phyloP scores from a whole-genome alignment of 169 alveolate genomes.

The Plasmodium gaboni region DNA sequence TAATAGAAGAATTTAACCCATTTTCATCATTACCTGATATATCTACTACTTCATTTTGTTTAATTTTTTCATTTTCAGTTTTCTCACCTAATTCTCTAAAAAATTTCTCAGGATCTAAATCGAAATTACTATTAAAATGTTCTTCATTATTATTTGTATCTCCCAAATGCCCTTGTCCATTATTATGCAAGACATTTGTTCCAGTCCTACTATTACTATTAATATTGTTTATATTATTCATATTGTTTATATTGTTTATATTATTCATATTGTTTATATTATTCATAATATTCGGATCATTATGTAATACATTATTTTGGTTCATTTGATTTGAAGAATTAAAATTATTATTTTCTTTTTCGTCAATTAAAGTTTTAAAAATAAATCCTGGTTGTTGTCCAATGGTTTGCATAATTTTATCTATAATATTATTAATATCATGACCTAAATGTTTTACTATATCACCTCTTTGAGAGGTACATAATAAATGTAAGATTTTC shows the following conservation, averaged over 20 bases:
- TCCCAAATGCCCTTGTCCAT: neutral
- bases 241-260: neutral
- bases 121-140: constrained; percentile 21
- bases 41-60: neutral
- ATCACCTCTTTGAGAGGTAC: constrained; percentile 54
- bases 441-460: constrained; percentile 69
- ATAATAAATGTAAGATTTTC: constrained; percentile 53
- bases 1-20: neutral
- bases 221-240: neutral
- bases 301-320: neutral
- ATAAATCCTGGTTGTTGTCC: constrained; percentile 76
- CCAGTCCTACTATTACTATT: neutral
- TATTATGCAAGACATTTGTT: neutral
- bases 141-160: neutral
- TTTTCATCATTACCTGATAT: neutral
- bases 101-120: constrained; percentile 81
- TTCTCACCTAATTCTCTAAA: constrained; percentile 82
- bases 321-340: neutral
- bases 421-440: constrained; percentile 38
- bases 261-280: neutral
- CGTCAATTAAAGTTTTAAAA: constrained; percentile 14
- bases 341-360: neutral
- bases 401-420: constrained; percentile 5
- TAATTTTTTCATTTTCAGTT: constrained; percentile 44
- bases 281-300: neutral